These are phyloP conservation scores for Mortierella sp. DNA, from an alignment of 371 early-diverging fungal genomes.

Conservation along the genomic window DNA sequence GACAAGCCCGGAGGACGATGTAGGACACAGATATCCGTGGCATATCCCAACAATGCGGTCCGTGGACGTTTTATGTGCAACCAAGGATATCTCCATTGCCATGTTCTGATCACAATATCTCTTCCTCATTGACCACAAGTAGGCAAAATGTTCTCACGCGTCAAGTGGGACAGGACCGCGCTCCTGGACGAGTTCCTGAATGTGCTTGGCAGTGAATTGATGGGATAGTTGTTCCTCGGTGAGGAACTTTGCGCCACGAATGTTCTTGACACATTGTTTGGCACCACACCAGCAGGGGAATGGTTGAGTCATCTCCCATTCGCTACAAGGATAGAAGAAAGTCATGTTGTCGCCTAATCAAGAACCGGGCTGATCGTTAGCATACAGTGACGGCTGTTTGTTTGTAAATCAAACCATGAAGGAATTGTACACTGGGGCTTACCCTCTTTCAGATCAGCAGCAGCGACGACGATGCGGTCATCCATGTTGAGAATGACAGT, in stretches of 20 bases:
- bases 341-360: conserved; percentile 75
- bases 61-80: no score
- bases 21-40: no score
- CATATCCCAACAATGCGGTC: no score
- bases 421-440: not conserved
- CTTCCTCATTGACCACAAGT: no score
- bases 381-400: not conserved
- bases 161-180: conserved; percentile 45
- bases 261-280: conserved; percentile 68
- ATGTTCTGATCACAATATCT: no score
- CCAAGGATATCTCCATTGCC: no score
- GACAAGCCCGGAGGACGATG: no score
- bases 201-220: conserved; percentile 66
- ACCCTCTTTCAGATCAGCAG: conserved; percentile 63
- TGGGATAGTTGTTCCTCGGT: conserved; percentile 57
- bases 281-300: conserved; percentile 88
- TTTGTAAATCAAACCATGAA: not conserved
- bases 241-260: conserved; percentile 70
- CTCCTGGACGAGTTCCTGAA: conserved; percentile 59
- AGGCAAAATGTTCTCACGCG: not conserved
- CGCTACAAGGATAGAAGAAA: conserved; percentile 87
- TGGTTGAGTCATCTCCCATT: conserved; percentile 90
- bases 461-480: conserved; percentile 65
- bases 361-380: not conserved
- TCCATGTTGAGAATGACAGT: conserved; percentile 71